phyloP scores from a whole-genome alignment of 2,329 filamentous ascomycete species.

The Alternaria sp. region DNA sequence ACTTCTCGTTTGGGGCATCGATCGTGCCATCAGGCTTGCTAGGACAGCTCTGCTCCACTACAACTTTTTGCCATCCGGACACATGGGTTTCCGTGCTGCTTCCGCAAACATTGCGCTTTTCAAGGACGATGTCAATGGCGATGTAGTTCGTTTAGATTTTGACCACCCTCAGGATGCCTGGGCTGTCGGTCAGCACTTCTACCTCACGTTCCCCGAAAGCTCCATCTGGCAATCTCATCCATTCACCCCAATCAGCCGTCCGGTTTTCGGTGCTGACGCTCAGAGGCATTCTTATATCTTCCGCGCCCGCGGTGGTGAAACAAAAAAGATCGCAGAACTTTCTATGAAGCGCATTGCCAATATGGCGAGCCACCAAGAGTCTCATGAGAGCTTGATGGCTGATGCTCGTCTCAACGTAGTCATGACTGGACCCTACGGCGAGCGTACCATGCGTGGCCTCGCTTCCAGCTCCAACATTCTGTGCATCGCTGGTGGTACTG shows the following conservation, averaged over 20 bases:
- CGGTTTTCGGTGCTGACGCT: slow-evolving; percentile 33
- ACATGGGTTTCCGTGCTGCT: slow-evolving; percentile 43
- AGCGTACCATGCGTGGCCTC: slow-evolving; percentile 36
- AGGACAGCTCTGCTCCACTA: slow-evolving; percentile 69
- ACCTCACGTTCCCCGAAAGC: slow-evolving; percentile 71
- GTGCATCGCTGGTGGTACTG: slow-evolving; percentile 50
- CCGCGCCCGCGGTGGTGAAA: slow-evolving; percentile 47
- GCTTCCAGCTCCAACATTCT: slow-evolving; percentile 41
- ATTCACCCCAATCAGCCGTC: slow-evolving; percentile 58
- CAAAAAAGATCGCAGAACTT: slow-evolving; percentile 44
- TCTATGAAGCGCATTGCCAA: slow-evolving; percentile 38
- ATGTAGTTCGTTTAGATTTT: slow-evolving; percentile 71
- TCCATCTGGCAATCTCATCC: slow-evolving; percentile 78
- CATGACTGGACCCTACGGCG: slow-evolving; percentile 48
- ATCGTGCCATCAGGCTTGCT: slow-evolving; percentile 67
- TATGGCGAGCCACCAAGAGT: slow-evolving; percentile 29
- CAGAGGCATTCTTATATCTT: slow-evolving; percentile 48
- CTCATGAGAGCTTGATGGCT: slow-evolving; percentile 32
- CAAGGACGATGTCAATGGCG: slow-evolving; percentile 55
- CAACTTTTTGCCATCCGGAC: slow-evolving; percentile 42
- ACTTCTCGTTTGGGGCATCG: slow-evolving; percentile 71
- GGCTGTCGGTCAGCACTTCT: slow-evolving; percentile 76
- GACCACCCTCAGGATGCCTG: slow-evolving; percentile 68
- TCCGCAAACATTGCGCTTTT: slow-evolving; percentile 41
- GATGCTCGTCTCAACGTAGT: slow-evolving; percentile 44